Base-by-base conservation (phyloP, 495 filamentous ascomycete genomes). In the Penicillium verhagenii region DNA sequence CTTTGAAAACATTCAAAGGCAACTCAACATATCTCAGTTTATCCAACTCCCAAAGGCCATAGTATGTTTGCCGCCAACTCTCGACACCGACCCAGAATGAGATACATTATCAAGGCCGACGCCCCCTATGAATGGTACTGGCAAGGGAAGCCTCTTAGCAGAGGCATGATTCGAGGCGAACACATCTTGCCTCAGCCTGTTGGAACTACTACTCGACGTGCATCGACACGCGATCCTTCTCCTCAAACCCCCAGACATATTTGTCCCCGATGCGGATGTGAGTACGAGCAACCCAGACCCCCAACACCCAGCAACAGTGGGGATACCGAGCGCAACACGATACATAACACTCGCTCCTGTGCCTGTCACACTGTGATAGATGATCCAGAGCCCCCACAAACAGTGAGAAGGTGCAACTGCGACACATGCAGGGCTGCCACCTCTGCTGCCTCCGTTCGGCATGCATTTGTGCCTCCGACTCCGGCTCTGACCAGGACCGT, bases 71-170 rank as follows among this genome's bases (percentile, higher is more conserved):
- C 20, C 20, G n/a, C 31, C 8, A 29, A 39, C 23, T 13, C 21
- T 40, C 37, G 21, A 18, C 3, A 20, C 35, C 33, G 10, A 18
- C 49, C n/a, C 20, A 52, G 18, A 3, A 44, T 37, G 26, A 13
- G n/a, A 6, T 40, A 40, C 23, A 10, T 13, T 16, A 11, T 19
- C 40, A 53, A 42, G 42, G 39, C 23, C 13, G 31, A 58, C 16
- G 46, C 46, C 6, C 56, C 46, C 46, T 50, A 47, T 18, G 44
- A 10, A 16, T 40, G 45, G 35, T 67, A 64, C 52, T 67, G 59
- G 62, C 29, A 53, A 19, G 62, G 62, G 47, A 61, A 65, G 35
- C 39, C 64, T 16, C 48, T 65, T 28, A 58, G 52, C 21, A 46
- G 40, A 54, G 59, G 55, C n/a, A 29, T 52, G 4, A 21, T 19